Conservation (phyloP, 148 eudicot species). For the Rhododendron ferrugineum region DNA sequence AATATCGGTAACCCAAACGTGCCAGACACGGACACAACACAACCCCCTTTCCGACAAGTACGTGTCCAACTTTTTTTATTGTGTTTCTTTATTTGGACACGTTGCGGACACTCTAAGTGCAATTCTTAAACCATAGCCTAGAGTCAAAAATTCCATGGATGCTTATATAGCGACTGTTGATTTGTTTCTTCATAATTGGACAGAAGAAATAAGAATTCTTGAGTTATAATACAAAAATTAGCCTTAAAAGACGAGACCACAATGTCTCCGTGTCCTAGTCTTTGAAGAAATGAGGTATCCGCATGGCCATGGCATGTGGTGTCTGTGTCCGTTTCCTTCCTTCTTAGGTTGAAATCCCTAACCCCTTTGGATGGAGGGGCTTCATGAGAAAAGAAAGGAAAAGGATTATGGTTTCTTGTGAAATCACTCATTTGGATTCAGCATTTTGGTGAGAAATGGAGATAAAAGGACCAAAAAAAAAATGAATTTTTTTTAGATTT, state of each 20-base stretch:
- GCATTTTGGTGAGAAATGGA: too few species aligned
- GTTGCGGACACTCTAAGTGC: not conserved
- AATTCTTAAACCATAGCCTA: not conserved
- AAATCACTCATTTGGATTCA: too few species aligned
- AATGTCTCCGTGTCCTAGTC: too few species aligned
- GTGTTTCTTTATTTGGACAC: not conserved
- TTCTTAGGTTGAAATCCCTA: not conserved
- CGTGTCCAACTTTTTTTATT: not conserved
- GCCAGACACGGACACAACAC: not conserved
- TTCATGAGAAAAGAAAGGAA: too few species aligned
- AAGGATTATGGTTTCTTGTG: too few species aligned
- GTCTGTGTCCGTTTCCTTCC: not conserved
- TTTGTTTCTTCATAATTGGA: not conserved
- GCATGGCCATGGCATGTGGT: not conserved
- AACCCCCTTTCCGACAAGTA: not conserved
- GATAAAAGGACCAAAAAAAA: too few species aligned
- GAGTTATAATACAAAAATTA: not conserved
- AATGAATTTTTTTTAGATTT: too few species aligned
- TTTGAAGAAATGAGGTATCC: not conserved
- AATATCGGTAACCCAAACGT: too few species aligned
- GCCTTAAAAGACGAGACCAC: too few species aligned
- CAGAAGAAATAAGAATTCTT: not conserved
- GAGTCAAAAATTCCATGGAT: not conserved
- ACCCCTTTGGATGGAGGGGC: too few species aligned
- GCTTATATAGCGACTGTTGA: not conserved